Evolutionary conservation across 2,329 filamentous ascomycete genomes (phyloP).

Genomic region (Zarea fungicola): DNA sequence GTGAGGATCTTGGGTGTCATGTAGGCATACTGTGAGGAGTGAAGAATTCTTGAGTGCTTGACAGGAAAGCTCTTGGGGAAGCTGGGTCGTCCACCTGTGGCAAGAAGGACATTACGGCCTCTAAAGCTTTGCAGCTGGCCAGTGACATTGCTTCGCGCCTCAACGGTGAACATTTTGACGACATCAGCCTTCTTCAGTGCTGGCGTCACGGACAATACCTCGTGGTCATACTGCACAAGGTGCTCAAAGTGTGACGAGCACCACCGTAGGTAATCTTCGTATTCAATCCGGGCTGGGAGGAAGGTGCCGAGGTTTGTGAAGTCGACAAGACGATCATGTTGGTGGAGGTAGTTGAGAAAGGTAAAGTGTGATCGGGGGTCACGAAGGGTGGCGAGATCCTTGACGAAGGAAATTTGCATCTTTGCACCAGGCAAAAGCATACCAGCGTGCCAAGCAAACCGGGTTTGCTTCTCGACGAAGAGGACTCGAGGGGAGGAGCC

Average conservation of each 20-base stretch:
- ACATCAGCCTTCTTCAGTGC: conserved; percentile 42
- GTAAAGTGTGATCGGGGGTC: conserved; percentile 89
- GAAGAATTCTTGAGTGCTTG: conserved; percentile 68
- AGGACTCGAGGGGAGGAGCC: conserved; percentile 61
- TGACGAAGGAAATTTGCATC: conserved; percentile 98
- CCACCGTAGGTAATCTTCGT: conserved; percentile 94
- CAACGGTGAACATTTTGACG: conserved; percentile 62
- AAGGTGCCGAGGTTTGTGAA: conserved; percentile 92
- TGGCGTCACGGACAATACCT: conserved; percentile 68
- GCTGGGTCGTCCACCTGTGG: conserved; percentile 57
- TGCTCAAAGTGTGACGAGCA: conserved; percentile 75
- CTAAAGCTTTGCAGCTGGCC: conserved; percentile 48
- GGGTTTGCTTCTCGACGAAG: conserved; percentile 79
- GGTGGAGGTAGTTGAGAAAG: conserved; percentile 89
- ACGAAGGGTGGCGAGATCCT: conserved; percentile 85
- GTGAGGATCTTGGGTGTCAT: conserved; percentile 54
- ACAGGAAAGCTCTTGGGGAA: conserved; percentile 66
- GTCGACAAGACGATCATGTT: conserved; percentile 73
- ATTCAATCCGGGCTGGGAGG: conserved; percentile 78
- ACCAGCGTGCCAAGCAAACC: conserved; percentile 89
- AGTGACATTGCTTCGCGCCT: conserved; percentile 56
- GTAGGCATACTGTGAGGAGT: conserved; percentile 81
- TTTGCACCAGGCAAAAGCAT: conserved; percentile 91
- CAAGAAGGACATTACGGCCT: conserved; percentile 61
- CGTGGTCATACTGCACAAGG: conserved; percentile 68